Evolutionary conservation across 2,329 filamentous ascomycete species (phyloP).

Genomic region (Botryosphaeria agaves): DNA sequence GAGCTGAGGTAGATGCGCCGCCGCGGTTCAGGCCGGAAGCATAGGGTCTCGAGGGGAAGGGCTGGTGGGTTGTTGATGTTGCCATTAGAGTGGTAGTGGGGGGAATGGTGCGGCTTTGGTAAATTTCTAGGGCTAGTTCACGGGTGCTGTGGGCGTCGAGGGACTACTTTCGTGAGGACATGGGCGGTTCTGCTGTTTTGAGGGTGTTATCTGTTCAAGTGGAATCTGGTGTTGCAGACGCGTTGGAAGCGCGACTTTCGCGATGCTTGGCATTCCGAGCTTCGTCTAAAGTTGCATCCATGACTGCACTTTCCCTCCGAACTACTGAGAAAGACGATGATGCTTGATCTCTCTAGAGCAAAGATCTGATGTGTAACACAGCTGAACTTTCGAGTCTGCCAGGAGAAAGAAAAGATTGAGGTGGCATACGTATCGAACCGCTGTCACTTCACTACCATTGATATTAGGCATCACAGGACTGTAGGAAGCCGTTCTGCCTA

Average conservation of each 20-base stretch:
- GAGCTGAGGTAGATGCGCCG: slow-evolving; percentile 16
- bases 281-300: too few relatives aligned
- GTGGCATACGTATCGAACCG: too few relatives aligned
- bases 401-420: too few relatives aligned
- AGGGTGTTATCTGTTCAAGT: not conserved
- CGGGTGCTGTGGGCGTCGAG: slow-evolving; percentile 1
- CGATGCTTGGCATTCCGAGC: not conserved
- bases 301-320: too few relatives aligned
- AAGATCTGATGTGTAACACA: too few relatives aligned
- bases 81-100: slow-evolving; percentile 24
- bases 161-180: not conserved
- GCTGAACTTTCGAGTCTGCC: too few relatives aligned
- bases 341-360: too few relatives aligned
- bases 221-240: not conserved
- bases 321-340: too few relatives aligned
- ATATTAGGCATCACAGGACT: too few relatives aligned
- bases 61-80: slow-evolving; percentile 32
- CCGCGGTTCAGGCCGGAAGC: slow-evolving; percentile 27
- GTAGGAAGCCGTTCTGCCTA: too few relatives aligned
- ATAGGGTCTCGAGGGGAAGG: slow-evolving; percentile 37
- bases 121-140: not conserved
- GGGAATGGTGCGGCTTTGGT: slow-evolving; percentile 4
- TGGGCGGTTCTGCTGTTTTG: not conserved
- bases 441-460: too few relatives aligned
- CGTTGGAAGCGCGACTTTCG: not conserved